Evolutionary conservation across 2,329 filamentous ascomycete species (phyloP).

Genomic region (Fusarium graminum): DNA sequence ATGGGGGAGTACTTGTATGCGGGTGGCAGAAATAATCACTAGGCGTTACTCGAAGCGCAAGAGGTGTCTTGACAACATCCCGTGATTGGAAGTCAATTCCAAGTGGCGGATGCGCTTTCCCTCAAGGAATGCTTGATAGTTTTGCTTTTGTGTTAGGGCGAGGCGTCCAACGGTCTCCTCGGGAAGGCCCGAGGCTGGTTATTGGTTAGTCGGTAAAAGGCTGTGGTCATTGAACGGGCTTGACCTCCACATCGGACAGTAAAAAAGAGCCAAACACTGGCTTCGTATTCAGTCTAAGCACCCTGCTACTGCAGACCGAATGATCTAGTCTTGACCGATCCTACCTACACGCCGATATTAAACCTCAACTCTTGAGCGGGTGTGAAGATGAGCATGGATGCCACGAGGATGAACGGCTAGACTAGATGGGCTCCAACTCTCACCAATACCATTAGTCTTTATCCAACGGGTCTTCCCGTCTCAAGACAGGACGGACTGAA

Average conservation of each 20-base stretch:
- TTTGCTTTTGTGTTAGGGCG: constrained; percentile 24
- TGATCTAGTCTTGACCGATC: constrained; percentile 9
- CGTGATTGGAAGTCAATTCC: constrained; percentile 27
- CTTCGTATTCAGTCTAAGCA: constrained; percentile 18
- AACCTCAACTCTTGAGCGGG: constrained; percentile 11
- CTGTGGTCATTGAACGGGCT: constrained; percentile 2
- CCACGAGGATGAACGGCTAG: constrained; percentile 28
- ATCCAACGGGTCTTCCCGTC: constrained; percentile 35
- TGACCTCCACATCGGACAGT: constrained; percentile 7
- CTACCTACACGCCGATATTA: constrained; percentile 4
- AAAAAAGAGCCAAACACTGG: constrained; percentile 1
- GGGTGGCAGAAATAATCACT: constrained; percentile 28
- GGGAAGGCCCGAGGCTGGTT: constrained; percentile 4
- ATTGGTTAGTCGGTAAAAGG: background rate
- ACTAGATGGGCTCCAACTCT: background rate
- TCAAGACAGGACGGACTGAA: constrained; percentile 17
- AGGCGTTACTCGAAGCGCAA: constrained; percentile 10
- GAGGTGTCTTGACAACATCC: constrained; percentile 17
- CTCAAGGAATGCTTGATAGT: constrained; percentile 4
- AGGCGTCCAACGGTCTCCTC: constrained; percentile 6
- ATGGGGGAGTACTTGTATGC: constrained; percentile 7
- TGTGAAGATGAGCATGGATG: constrained; percentile 36
- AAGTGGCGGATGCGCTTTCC: constrained; percentile 28
- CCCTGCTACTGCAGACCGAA: constrained; percentile 10
- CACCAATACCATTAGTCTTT: constrained; percentile 15